phyloP scores from a whole-genome alignment of 805 yeast species.

The Myxozyma vanderwaltii region DNA sequence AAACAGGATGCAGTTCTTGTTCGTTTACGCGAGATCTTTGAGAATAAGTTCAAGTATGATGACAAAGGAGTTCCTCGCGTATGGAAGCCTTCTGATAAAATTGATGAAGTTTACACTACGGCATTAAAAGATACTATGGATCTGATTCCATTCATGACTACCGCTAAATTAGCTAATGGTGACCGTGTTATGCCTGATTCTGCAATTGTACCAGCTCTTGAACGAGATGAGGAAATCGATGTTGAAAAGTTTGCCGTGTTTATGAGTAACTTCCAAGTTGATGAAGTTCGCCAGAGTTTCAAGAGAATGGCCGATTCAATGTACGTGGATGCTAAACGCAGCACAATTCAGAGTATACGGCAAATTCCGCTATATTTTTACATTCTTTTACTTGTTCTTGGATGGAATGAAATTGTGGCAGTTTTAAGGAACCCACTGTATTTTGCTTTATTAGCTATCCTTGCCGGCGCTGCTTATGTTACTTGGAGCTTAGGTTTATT shows the following conservation, averaged over 20 bases:
- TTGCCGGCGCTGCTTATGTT: constrained; percentile 66
- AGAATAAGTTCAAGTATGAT: constrained; percentile 80
- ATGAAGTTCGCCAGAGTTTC: constrained; percentile 58
- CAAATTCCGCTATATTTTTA: constrained; percentile 85
- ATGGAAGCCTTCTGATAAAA: constrained; percentile 73
- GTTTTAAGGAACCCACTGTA: constrained; percentile 78
- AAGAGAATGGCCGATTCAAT: constrained; percentile 76
- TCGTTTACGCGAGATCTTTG: constrained; percentile 77
- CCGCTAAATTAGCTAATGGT: constrained; percentile 53
- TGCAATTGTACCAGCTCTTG: constrained; percentile 12
- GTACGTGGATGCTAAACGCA: constrained; percentile 85
- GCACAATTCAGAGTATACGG: constrained; percentile 73
- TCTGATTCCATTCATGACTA: constrained; percentile 60
- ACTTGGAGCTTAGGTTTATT: constrained; percentile 71
- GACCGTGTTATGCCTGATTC: constrained; percentile 41
- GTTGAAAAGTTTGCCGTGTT: constrained; percentile 57
- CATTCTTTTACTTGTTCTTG: constrained; percentile 68
- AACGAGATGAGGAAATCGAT: constrained; percentile 25
- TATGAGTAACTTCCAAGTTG: constrained; percentile 59
- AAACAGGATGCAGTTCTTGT: constrained; percentile 66
- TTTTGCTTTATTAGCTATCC: constrained; percentile 57
- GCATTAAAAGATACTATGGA: constrained; percentile 62
- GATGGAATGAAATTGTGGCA: constrained; percentile 95
- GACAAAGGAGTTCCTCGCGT: constrained; percentile 77
- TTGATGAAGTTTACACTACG: constrained; percentile 62